A percentile compares a stretch with the other conserved stretches of the same genome.
phyloP scores from a whole-genome alignment of 2,329 filamentous ascomycete genomes.

The Pseudogymnoascus sp. region DNA sequence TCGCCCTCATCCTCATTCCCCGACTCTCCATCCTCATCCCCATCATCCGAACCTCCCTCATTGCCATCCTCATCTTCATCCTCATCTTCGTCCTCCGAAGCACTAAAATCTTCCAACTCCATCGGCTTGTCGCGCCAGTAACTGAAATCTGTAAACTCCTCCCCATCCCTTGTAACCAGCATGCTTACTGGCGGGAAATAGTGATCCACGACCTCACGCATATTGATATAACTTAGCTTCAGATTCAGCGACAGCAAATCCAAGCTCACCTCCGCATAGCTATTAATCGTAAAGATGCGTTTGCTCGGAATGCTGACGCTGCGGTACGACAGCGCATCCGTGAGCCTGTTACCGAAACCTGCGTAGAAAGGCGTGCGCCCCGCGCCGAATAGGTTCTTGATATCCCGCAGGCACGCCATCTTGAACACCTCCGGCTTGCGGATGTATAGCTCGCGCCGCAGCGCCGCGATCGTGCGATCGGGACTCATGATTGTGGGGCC shows the following conservation, averaged over 20 bases:
- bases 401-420: constrained; percentile 95
- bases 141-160: constrained; percentile 93
- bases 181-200: constrained; percentile 91
- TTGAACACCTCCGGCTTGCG: constrained; percentile 98
- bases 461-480: constrained; percentile 86
- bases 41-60: constrained; percentile 38
- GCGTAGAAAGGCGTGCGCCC: constrained; percentile 85
- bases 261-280: constrained; percentile 87
- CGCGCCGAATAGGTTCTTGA: constrained; percentile 74
- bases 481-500: constrained; percentile 93
- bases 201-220: constrained; percentile 95
- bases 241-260: constrained; percentile 87
- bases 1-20: constrained; percentile 37
- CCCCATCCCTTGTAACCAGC: constrained; percentile 78
- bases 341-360: constrained; percentile 92
- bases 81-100: constrained; percentile 60
- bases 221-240: constrained; percentile 93
- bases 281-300: constrained; percentile 97
- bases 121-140: constrained; percentile 87
- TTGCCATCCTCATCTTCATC: constrained; percentile 44
- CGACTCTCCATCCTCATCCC: constrained; percentile 40
- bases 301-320: constrained; percentile 91
- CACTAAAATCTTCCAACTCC: constrained; percentile 81
- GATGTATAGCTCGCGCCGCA: constrained; percentile 86
- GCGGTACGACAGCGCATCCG: constrained; percentile 91